Conservation (phyloP, 2,329 filamentous ascomycete species). For the Hypoxylon sp. region DNA sequence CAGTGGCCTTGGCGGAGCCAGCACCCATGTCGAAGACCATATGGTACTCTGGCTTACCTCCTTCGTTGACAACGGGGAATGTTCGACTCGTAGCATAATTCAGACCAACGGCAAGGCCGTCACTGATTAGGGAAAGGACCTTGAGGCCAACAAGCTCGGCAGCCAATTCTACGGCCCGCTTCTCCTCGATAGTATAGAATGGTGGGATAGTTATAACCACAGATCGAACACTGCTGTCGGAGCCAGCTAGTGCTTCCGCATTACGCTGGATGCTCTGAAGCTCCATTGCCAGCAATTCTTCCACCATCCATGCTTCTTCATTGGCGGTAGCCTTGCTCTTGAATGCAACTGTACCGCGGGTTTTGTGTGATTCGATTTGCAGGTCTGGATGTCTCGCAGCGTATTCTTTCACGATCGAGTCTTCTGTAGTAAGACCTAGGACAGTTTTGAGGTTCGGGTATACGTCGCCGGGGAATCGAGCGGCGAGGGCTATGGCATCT, state of each 20-base stretch:
- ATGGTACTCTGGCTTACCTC: conserved; percentile 90
- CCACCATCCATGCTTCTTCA: conserved; percentile 81
- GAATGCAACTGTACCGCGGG: conserved; percentile 82
- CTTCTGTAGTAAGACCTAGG: conserved; percentile 78
- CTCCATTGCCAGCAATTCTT: conserved; percentile 97
- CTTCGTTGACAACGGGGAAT: conserved; percentile 87
- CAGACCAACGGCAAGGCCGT: conserved; percentile 91
- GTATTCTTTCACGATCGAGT: conserved; percentile 78
- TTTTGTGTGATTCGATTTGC: conserved; percentile 72
- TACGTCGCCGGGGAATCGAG: conserved; percentile 91
- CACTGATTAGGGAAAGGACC: conserved; percentile 86
- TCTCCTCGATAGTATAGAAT: conserved; percentile 93
- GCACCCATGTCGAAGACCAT: conserved; percentile 98
- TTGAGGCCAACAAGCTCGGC: conserved; percentile 90
- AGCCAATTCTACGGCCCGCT: conserved; percentile 85
- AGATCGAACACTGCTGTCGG: conserved; percentile 80
- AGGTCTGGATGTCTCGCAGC: conserved; percentile 83
- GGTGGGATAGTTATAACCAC: conserved; percentile 90
- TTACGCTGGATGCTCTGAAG: conserved; percentile 92
- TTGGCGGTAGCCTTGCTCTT: conserved; percentile 76
- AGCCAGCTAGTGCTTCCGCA: conserved; percentile 85
- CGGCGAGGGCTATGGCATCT: conserved; percentile 88
- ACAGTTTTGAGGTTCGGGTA: conserved; percentile 95
- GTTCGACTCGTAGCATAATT: conserved; percentile 95
- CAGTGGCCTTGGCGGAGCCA: conserved; percentile 90